Percentiles rank a stretch among this genome's conserved stretches.
These are phyloP conservation scores for Coemansia sp. DNA, from an alignment of 192 early-diverging fungal genomes.

Conservation along the genomic window DNA sequence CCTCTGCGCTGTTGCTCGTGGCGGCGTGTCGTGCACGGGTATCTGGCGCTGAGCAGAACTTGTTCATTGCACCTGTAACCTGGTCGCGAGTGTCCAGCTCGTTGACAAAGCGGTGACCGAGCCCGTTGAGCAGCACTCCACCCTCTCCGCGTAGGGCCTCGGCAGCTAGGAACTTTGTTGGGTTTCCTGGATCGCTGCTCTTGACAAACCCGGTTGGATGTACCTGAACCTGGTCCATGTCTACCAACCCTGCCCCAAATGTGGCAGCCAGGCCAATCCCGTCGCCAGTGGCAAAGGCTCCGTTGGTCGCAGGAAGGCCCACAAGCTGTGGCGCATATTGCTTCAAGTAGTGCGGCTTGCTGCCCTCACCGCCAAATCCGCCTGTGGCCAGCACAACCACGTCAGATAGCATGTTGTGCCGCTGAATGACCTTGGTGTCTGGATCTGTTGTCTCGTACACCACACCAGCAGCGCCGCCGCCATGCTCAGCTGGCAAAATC, in stretches of 20 bases:
- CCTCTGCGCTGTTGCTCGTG: not conserved
- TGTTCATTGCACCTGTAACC: conserved; percentile 86
- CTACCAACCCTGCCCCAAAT: conserved; percentile 79
- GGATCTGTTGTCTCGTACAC: conserved; percentile 63
- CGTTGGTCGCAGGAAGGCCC: conserved; percentile 85
- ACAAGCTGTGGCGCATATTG: conserved; percentile 76
- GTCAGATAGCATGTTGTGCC: conserved; percentile 49
- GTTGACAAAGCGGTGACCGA: conserved; percentile 86
- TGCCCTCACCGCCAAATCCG: conserved; percentile 93
- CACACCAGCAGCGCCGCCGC: conserved; percentile 72
- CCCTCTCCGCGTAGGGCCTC: conserved; percentile 94
- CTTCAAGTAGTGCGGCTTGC: conserved; percentile 69
- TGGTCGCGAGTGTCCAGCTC: conserved; percentile 93
- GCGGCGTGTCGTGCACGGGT: conserved; percentile 18
- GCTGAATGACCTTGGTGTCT: conserved; percentile 58
- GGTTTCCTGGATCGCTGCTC: conserved; percentile 80
- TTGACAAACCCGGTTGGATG: conserved; percentile 96
- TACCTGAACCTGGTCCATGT: conserved; percentile 96
- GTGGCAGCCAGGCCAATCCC: conserved; percentile 84
- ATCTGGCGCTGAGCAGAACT: conserved; percentile 44
- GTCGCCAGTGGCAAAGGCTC: conserved; percentile 92
- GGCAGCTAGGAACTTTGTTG: conserved; percentile 93
- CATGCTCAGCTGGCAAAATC: conserved; percentile 64
- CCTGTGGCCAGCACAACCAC: conserved; percentile 91
- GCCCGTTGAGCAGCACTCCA: conserved; percentile 76